Conservation (phyloP, 768 basidiomycete species). For the Lactifluus subvellereus region DNA sequence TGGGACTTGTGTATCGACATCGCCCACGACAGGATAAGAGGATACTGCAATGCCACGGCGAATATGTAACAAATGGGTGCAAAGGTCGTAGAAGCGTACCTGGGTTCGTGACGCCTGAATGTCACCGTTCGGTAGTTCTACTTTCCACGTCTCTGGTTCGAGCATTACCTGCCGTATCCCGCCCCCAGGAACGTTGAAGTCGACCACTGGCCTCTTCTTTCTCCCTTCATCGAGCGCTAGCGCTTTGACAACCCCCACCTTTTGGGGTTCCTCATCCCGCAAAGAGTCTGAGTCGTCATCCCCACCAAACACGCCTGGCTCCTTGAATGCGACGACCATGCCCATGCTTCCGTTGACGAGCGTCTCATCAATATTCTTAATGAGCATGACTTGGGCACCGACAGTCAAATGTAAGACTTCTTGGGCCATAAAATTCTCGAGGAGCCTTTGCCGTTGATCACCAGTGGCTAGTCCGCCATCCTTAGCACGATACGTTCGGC, state of each 20-base stretch:
- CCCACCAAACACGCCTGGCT: slow-evolving; percentile 35
- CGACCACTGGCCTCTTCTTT: slow-evolving; percentile 61
- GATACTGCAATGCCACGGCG: slow-evolving; percentile 47
- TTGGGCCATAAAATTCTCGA: slow-evolving; percentile 90
- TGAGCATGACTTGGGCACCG: slow-evolving; percentile 90
- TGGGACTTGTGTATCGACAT: slow-evolving; percentile 99
- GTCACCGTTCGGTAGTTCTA: slow-evolving; percentile 83
- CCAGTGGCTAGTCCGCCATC: slow-evolving; percentile 58
- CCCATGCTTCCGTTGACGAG: slow-evolving; percentile 97
- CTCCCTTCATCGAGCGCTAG: slow-evolving; percentile 9
- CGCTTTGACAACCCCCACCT: slow-evolving; percentile 6
- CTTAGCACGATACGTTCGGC: slow-evolving; percentile 45
- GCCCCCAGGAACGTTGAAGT: slow-evolving; percentile 62
- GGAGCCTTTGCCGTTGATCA: slow-evolving; percentile 65
- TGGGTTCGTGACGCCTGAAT: slow-evolving; percentile 74
- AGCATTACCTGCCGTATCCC: slow-evolving; percentile 51
- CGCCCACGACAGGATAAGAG: slow-evolving; percentile 90
- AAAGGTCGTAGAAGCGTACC: slow-evolving; percentile 38
- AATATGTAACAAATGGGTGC: neutral
- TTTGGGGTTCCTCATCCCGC: neutral
- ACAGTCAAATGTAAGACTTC: slow-evolving; percentile 58
- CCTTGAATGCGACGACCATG: slow-evolving; percentile 67
- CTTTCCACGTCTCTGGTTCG: slow-evolving; percentile 73
- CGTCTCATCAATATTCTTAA: slow-evolving; percentile 87
- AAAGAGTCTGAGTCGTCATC: slow-evolving; percentile 3